These are phyloP conservation scores for Fusarium sacchari DNA, from an alignment of 2,329 filamentous ascomycete genomes.

Conservation along the genomic window DNA sequence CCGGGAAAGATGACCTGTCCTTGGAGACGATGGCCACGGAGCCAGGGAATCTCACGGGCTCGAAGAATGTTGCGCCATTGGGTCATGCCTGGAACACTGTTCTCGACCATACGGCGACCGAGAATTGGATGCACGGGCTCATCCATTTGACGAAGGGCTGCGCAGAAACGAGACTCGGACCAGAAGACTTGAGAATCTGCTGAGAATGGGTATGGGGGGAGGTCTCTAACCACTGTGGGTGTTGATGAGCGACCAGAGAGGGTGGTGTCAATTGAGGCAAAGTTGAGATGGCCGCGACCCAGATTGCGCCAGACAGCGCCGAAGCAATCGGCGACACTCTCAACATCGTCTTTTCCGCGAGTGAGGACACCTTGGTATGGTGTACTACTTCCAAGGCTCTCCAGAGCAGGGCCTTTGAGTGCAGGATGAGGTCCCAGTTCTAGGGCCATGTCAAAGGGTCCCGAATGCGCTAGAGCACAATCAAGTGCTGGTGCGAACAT, in stretches of 20 bases:
- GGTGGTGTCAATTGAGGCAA: neutral
- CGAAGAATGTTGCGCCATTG: constrained; percentile 16
- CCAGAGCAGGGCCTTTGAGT: neutral
- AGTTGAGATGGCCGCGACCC: neutral
- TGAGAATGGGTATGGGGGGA: neutral
- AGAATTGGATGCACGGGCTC: neutral
- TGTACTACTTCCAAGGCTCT: neutral
- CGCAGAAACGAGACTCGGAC: neutral
- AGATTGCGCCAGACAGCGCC: constrained; percentile 1
- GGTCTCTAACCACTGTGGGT: neutral
- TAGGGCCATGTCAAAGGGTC: neutral
- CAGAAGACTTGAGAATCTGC: neutral
- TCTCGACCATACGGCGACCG: neutral
- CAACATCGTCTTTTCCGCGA: neutral
- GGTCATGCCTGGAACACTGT: neutral
- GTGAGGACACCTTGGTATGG: neutral
- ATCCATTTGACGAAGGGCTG: neutral
- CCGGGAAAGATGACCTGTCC: constrained; percentile 20
- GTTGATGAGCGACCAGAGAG: neutral
- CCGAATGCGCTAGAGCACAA: neutral
- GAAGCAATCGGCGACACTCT: neutral
- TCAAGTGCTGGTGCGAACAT: neutral
- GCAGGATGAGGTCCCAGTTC: constrained; percentile 13
- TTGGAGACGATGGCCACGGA: constrained; percentile 6
- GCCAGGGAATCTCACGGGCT: constrained; percentile 2